A percentile compares a stretch with the other conserved stretches of the same genome.
phyloP scores from a whole-genome alignment of 139 green algal species.

The Closterium sp. region DNA sequence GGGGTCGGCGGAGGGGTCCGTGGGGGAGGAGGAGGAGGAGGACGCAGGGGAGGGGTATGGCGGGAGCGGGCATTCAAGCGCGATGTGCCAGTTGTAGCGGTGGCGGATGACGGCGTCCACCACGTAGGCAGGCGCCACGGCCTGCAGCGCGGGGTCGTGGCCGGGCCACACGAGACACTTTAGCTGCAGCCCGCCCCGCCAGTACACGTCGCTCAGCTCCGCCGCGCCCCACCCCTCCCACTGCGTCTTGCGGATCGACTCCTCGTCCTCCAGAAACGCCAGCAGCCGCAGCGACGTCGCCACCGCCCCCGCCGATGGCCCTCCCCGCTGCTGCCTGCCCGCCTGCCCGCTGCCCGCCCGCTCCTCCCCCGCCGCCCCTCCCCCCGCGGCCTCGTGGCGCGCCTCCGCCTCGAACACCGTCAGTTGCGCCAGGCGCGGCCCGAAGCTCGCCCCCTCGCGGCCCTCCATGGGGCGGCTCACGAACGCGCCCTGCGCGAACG shows the following conservation, averaged over 20 bases:
- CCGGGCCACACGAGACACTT: constrained; percentile 5
- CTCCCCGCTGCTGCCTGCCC: not conserved
- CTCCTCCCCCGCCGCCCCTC: not conserved
- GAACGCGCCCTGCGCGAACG: not conserved
- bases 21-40: not conserved
- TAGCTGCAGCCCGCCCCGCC: not conserved
- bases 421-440: not conserved
- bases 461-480: not conserved
- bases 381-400: not conserved
- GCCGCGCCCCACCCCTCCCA: constrained; percentile 12
- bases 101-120: not conserved
- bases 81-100: not conserved
- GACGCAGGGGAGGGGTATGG: not conserved
- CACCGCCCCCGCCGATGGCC: not conserved
- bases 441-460: not conserved
- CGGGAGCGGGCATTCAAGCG: not conserved
- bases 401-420: constrained; percentile 16
- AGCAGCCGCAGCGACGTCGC: constrained; percentile 13
- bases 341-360: not conserved
- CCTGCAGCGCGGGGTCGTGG: not conserved
- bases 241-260: constrained; percentile 9
- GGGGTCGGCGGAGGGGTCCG: not conserved
- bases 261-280: constrained; percentile 35
- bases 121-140: not conserved
- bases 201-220: constrained; percentile 2